These are phyloP conservation scores for Brassica carinata DNA, from an alignment of 345 rosid genomes.

Conservation along the genomic window DNA sequence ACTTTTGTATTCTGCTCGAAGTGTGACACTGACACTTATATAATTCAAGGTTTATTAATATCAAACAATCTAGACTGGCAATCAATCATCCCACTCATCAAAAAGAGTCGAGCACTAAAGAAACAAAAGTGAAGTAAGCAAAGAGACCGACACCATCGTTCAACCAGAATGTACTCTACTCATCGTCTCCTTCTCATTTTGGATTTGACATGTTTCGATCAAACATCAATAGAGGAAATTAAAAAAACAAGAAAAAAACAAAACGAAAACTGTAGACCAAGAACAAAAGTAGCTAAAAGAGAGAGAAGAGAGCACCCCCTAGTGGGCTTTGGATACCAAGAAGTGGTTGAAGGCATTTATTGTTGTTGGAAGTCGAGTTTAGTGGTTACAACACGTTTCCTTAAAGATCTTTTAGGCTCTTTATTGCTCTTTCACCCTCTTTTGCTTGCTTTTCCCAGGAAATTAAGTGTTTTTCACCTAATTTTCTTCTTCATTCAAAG, in stretches of 20 bases:
- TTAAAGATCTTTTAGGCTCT: no score
- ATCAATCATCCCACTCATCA: conserved; percentile 26
- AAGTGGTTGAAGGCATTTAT: no score
- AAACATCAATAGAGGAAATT: not conserved
- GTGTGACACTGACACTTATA: not conserved
- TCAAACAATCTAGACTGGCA: not conserved
- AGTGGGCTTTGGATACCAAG: no score
- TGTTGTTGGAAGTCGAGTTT: no score
- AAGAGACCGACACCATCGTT: conserved; percentile 28
- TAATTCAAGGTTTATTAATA: not conserved
- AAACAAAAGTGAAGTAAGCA: conserved; percentile 23
- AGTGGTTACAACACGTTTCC: no score
- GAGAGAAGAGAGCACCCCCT: no score
- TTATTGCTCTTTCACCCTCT: no score
- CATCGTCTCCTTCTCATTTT: conserved; percentile 24
- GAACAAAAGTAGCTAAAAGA: no score
- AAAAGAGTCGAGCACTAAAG: conserved; percentile 4
- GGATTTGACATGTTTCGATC: conserved; percentile 11
- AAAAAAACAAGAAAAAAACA: not conserved
- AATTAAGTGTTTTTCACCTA: no score
- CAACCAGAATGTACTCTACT: conserved; percentile 4
- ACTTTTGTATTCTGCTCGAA: not conserved
- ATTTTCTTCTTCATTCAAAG: no score
- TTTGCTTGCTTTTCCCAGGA: no score
- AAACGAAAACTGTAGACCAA: no score